phyloP scores from a whole-genome alignment of 2,329 filamentous ascomycete species.

The Magnaporthales sp. region DNA sequence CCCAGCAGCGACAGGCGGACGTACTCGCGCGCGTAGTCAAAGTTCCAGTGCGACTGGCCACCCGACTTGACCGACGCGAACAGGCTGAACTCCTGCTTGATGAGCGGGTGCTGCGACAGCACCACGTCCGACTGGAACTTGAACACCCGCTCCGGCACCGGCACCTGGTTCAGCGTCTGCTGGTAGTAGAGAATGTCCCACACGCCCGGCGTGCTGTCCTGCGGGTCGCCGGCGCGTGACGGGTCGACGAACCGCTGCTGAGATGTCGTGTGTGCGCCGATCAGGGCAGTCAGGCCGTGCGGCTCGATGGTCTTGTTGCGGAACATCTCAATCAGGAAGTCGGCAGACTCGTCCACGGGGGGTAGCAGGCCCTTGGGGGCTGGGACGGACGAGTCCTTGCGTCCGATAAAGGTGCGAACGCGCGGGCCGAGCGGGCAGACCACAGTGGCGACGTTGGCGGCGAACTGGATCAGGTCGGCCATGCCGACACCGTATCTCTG shows the following conservation, averaged over 20 bases:
- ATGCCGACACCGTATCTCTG: conserved; percentile 30
- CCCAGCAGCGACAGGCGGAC: conserved; percentile 45
- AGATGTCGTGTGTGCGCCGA: conserved; percentile 44
- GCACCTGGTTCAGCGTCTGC: conserved; percentile 23
- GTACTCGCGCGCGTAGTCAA: conserved; percentile 42
- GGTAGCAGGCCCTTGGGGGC: conserved; percentile 37
- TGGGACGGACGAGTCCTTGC: conserved; percentile 30
- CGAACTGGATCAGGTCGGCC: conserved; percentile 46
- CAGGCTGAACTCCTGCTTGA: conserved; percentile 28
- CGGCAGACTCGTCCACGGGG: conserved; percentile 25
- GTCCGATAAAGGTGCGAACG: conserved; percentile 39
- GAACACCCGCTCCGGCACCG: conserved; percentile 22
- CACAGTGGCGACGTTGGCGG: conserved; percentile 35
- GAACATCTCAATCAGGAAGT: conserved; percentile 36
- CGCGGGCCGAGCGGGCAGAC: conserved; percentile 43
- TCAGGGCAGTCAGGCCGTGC: conserved; percentile 40
- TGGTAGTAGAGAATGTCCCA: conserved; percentile 43
- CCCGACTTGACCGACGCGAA: conserved; percentile 20
- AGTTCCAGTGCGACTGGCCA: conserved; percentile 30
- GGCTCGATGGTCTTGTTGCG: conserved; percentile 39
- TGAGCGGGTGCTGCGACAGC: conserved; percentile 25
- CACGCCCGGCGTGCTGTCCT: conserved; percentile 37
- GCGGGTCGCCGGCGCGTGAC: conserved; percentile 24
- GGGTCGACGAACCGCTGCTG: conserved; percentile 36
- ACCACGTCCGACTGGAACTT: conserved; percentile 32